Conservation (phyloP, 2,329 filamentous ascomycete species). For the Tothia fuscella region DNA sequence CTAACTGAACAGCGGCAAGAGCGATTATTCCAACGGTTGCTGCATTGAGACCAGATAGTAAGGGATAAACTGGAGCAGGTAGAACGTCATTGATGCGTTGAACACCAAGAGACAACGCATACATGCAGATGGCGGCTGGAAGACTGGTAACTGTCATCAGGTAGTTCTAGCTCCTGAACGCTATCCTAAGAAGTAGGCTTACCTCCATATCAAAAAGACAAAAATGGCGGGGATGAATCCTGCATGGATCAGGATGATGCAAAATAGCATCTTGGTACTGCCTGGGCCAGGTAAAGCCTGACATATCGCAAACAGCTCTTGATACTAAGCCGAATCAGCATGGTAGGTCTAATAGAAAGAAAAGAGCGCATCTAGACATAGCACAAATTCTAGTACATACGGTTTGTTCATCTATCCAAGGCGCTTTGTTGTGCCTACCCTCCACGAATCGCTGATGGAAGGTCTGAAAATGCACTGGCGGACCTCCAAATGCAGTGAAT, state of each 20-base stretch:
- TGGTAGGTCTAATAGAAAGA: background rate
- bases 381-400: conserved; percentile 33
- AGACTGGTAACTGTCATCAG: conserved; percentile 32
- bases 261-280: conserved; percentile 62
- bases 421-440: conserved; percentile 33
- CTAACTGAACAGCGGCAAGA: conserved; percentile 53
- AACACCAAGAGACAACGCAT: conserved; percentile 52
- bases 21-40: conserved; percentile 62
- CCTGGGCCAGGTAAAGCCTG: conserved; percentile 57
- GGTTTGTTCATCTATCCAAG: conserved; percentile 59
- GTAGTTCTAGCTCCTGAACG: background rate
- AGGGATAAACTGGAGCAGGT: conserved; percentile 51
- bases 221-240: conserved; percentile 47
- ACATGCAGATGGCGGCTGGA: conserved; percentile 61
- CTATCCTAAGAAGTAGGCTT: background rate
- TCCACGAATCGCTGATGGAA: conserved; percentile 51
- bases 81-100: conserved; percentile 46
- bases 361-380: background rate
- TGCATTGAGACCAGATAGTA: conserved; percentile 60
- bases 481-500: conserved; percentile 54
- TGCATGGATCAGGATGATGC: conserved; percentile 51
- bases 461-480: conserved; percentile 59
- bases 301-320: conserved; percentile 58
- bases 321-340: too few relatives aligned
- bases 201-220: conserved; percentile 54